Percentiles rank a stretch among this genome's conserved stretches.
phyloP scores from a whole-genome alignment of 495 filamentous ascomycete species.

The Neurospora tetrasperma region DNA sequence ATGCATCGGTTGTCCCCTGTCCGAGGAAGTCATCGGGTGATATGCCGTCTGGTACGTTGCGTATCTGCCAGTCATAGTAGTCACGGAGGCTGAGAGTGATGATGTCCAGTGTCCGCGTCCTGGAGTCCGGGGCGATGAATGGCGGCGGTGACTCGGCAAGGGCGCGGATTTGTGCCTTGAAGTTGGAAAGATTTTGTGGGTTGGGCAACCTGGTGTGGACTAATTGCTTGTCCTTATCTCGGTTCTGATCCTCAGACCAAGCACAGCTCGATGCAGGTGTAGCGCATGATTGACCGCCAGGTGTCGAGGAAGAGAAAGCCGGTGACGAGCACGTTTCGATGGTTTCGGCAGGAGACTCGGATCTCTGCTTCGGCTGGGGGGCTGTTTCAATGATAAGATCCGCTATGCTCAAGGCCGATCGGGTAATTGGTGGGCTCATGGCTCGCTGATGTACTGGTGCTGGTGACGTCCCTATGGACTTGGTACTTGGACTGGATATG shows the following conservation, averaged over 20 bases:
- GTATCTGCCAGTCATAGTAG: conserved; percentile 24
- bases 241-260: conserved; percentile 8
- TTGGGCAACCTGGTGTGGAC: conserved; percentile 6
- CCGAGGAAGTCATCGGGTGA: conserved; percentile 22
- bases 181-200: conserved; percentile 9
- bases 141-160: conserved; percentile 15
- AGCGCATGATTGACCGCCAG: conserved; percentile 3
- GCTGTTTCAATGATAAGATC: conserved; percentile 13
- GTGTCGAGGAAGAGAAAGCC: conserved; percentile 3
- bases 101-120: conserved; percentile 14
- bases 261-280: conserved; percentile 11
- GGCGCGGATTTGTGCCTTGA: conserved; percentile 14
- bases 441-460: neutral
- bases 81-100: conserved; percentile 19
- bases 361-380: neutral
- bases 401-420: conserved; percentile 13
- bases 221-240: neutral
- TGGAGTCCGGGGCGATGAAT: conserved; percentile 10
- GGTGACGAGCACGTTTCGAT: conserved; percentile 1
- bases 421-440: neutral
- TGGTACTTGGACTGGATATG: neutral
- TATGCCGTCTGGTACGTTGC: conserved; percentile 17
- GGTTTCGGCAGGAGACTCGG: conserved; percentile 2
- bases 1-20: conserved; percentile 10
- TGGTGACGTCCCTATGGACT: neutral